phyloP scores from a whole-genome alignment of 805 yeast species.

The Candida sphagnicola region DNA sequence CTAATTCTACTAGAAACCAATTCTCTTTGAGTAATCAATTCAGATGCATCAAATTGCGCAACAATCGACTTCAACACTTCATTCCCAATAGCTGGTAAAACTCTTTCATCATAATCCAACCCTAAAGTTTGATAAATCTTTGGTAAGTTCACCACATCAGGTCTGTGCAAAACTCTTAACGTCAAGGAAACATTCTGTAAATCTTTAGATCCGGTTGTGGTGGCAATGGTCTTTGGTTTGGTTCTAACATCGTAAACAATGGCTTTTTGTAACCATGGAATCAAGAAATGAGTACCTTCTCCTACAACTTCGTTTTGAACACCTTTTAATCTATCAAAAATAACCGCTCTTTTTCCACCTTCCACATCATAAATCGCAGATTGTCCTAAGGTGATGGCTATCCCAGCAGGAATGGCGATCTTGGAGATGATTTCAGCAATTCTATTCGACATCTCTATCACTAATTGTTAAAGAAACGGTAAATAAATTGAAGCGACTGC shows the following conservation, averaged over 20 bases:
- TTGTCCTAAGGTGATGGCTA: slow-evolving; percentile 68
- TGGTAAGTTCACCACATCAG: slow-evolving; percentile 81
- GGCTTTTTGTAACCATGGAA: slow-evolving; percentile 96
- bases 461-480: slow-evolving; percentile 2
- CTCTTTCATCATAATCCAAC: slow-evolving; percentile 91
- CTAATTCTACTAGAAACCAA: slow-evolving; percentile 86
- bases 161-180: slow-evolving; percentile 88
- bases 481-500: not conserved
- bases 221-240: slow-evolving; percentile 88
- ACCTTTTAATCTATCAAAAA: slow-evolving; percentile 88
- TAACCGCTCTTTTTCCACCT: slow-evolving; percentile 95
- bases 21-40: slow-evolving; percentile 95
- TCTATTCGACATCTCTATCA: slow-evolving; percentile 38
- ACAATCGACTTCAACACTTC: slow-evolving; percentile 87
- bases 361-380: slow-evolving; percentile 89
- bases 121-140: slow-evolving; percentile 88
- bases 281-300: slow-evolving; percentile 92
- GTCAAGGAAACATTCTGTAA: slow-evolving; percentile 93
- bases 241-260: slow-evolving; percentile 89
- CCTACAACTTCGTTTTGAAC: slow-evolving; percentile 86
- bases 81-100: slow-evolving; percentile 87
- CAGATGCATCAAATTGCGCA: slow-evolving; percentile 95
- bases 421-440: slow-evolving; percentile 33
- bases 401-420: slow-evolving; percentile 69
- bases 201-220: slow-evolving; percentile 96